phyloP scores from a whole-genome alignment of 768 basidiomycete genomes.

The Russula dissimulans region DNA sequence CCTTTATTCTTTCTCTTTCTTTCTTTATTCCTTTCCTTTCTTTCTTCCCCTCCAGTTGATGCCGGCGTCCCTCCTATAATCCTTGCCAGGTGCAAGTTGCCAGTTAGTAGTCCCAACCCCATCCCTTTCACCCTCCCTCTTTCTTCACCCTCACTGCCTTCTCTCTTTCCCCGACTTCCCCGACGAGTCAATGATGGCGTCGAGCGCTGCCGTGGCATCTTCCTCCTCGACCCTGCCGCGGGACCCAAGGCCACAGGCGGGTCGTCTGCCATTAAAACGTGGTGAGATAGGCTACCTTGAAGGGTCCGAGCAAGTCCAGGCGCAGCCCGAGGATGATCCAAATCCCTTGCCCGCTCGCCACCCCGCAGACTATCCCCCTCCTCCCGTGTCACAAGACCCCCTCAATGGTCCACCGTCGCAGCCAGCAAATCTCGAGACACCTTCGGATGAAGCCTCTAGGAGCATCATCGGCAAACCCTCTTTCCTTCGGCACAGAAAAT shows the following conservation, averaged over 20 bases:
- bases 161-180: background rate
- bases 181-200: slow-evolving; percentile 23
- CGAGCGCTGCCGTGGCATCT: slow-evolving; percentile 19
- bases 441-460: slow-evolving; percentile 21
- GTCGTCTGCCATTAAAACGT: slow-evolving; percentile 51
- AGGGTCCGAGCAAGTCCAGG: slow-evolving; percentile 25
- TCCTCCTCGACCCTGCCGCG: slow-evolving; percentile 13
- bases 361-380: slow-evolving; percentile 34
- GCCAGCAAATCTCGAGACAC: background rate
- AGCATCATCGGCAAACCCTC: slow-evolving; percentile 25
- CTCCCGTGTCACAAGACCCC: slow-evolving; percentile 3
- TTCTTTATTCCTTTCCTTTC: background rate
- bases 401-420: background rate
- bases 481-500: slow-evolving; percentile 34
- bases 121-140: slow-evolving; percentile 16
- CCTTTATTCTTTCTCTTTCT: background rate
- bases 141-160: background rate
- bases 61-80: slow-evolving; percentile 12
- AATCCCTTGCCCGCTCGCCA: slow-evolving; percentile 38
- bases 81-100: slow-evolving; percentile 38
- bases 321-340: background rate
- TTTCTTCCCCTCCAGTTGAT: background rate
- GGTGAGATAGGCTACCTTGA: slow-evolving; percentile 60
- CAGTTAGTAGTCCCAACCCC: slow-evolving; percentile 7
- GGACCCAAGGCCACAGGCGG: slow-evolving; percentile 42